A percentile compares a stretch with the other conserved stretches of the same genome.
phyloP scores from a whole-genome alignment of 140 eudicot genomes.

The Senecio squalidus region DNA sequence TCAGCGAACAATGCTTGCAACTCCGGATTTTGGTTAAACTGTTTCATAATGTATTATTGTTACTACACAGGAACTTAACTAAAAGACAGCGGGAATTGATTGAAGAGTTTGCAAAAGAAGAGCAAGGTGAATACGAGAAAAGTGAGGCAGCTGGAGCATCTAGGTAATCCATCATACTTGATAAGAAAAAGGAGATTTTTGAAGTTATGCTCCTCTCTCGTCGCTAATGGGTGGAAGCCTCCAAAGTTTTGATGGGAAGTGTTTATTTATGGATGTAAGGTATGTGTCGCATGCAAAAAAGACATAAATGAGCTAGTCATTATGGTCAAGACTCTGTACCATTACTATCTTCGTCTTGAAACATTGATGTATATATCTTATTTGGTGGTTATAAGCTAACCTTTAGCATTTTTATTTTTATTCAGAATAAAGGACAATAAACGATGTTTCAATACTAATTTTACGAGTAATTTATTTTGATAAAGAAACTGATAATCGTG shows the following conservation, averaged over 20 bases:
- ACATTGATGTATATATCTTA: conserved; percentile 14
- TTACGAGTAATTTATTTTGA: too few species aligned
- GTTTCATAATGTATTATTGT: neutral
- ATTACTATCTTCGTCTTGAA: conserved; percentile 2
- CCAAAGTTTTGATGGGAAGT: conserved; percentile 29
- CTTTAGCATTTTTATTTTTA: neutral
- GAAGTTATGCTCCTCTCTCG: conserved; percentile 12
- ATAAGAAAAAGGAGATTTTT: conserved; percentile 4
- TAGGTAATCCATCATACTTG: conserved; percentile 15
- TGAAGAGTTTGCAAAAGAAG: conserved; percentile 79
- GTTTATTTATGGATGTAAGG: neutral
- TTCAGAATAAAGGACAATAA: too few species aligned
- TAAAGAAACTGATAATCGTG: too few species aligned
- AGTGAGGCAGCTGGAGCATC: conserved; percentile 69
- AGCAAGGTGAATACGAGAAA: conserved; percentile 51
- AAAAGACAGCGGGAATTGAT: conserved; percentile 71
- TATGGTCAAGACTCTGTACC: conserved; percentile 1
- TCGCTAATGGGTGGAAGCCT: conserved; percentile 5
- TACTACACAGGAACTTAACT: conserved; percentile 45
- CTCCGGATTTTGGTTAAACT: neutral
- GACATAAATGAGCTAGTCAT: conserved; percentile 6
- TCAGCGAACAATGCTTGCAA: neutral
- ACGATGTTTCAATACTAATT: too few species aligned
- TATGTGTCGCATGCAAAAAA: conserved; percentile 14
- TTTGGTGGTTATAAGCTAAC: neutral